Evolutionary conservation across 805 yeast species (phyloP).

Genomic region (Starmerella vaccinii): DNA sequence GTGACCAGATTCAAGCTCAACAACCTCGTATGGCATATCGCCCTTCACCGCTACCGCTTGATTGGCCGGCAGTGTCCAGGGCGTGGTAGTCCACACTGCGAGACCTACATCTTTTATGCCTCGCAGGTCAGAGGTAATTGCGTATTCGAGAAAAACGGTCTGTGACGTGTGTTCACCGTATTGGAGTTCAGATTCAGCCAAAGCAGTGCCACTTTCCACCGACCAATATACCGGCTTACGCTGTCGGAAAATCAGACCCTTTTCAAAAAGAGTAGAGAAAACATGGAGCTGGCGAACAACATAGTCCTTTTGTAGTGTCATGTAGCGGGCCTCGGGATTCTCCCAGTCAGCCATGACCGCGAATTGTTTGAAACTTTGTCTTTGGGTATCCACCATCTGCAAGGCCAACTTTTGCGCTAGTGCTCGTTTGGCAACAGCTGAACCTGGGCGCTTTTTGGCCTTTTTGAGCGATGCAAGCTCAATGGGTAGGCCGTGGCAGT

Average conservation of each 20-base stretch:
- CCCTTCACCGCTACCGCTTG: conserved; percentile 67
- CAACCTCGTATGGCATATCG: conserved; percentile 46
- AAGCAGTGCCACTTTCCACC: conserved; percentile 81
- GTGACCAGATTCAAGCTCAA: conserved; percentile 26
- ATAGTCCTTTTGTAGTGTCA: conserved; percentile 59
- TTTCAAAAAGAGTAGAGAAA: conserved; percentile 53
- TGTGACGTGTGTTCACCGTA: conserved; percentile 48
- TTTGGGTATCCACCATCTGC: conserved; percentile 55
- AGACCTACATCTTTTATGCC: conserved; percentile 9
- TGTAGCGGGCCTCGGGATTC: conserved; percentile 39
- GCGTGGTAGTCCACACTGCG: conserved; percentile 92
- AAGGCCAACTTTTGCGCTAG: conserved; percentile 60
- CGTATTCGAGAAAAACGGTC: conserved; percentile 16
- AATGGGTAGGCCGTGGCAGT: conserved; percentile 95
- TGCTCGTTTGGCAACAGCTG: conserved; percentile 42
- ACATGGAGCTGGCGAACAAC: conserved; percentile 66
- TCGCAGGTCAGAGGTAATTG: conserved; percentile 13
- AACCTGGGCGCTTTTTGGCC: conserved; percentile 32
- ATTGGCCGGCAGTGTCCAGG: conserved; percentile 92
- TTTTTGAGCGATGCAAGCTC: conserved; percentile 68
- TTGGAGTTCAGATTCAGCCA: conserved; percentile 94
- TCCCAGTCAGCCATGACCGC: conserved; percentile 81
- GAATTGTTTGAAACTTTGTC: conserved; percentile 50
- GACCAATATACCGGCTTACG: conserved; percentile 98
- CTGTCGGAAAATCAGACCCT: conserved; percentile 67